Conservation (phyloP, 2,329 filamentous ascomycete species). For the Incumbomyces delicatus region DNA sequence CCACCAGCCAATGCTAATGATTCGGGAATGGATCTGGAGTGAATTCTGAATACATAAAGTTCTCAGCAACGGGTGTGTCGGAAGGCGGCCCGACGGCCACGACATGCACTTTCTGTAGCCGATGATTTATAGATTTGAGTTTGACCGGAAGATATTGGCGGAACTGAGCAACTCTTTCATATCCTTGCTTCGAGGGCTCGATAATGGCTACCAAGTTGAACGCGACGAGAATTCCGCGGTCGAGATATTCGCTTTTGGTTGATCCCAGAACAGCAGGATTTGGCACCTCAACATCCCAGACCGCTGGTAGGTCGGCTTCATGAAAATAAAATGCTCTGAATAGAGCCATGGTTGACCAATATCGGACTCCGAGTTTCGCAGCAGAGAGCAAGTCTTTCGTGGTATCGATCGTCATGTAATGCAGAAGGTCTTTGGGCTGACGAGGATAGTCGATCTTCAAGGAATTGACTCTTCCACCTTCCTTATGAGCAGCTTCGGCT, state of each 20-base stretch:
- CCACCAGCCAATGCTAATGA: too few relatives aligned
- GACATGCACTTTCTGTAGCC: neutral
- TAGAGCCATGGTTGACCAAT: slow-evolving; percentile 45
- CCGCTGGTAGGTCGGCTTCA: slow-evolving; percentile 42
- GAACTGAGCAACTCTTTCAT: slow-evolving; percentile 10
- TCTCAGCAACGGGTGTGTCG: neutral
- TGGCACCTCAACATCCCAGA: slow-evolving; percentile 15
- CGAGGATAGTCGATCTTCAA: slow-evolving; percentile 38
- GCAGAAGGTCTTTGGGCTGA: slow-evolving; percentile 36
- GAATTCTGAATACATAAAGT: neutral
- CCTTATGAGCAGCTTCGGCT: slow-evolving; percentile 37
- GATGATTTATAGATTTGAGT: slow-evolving; percentile 13
- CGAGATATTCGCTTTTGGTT: neutral
- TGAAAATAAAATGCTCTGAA: slow-evolving; percentile 49
- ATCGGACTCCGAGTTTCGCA: slow-evolving; percentile 20
- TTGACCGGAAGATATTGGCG: slow-evolving; percentile 15
- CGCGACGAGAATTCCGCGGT: slow-evolving; percentile 6
- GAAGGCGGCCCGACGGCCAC: slow-evolving; percentile 3
- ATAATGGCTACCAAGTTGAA: slow-evolving; percentile 9
- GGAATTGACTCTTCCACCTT: slow-evolving; percentile 22
- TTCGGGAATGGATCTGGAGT: neutral
- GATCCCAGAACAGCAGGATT: neutral
- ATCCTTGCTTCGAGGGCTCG: slow-evolving; percentile 9
- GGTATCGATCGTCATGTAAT: slow-evolving; percentile 36
- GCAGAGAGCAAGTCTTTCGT: slow-evolving; percentile 22